A percentile compares a stretch with the other conserved stretches of the same genome.
Conservation (phyloP, 345 rosid genomes). For the Diplotaxis tenuifolia region DNA sequence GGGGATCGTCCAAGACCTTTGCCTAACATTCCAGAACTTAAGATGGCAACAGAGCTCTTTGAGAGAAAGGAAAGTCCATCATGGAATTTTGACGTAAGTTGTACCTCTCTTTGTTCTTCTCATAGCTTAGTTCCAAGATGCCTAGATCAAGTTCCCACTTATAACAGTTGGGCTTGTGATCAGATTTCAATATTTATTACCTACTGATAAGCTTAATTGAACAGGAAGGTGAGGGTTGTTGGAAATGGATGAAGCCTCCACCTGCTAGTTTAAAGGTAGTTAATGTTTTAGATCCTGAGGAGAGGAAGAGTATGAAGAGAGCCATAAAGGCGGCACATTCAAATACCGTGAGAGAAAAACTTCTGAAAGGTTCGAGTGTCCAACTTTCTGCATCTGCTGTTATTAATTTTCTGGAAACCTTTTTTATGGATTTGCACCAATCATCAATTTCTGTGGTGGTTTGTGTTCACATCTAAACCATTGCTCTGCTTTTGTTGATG, state of each 20-base stretch:
- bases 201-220: not conserved
- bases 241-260: slow-evolving; percentile 66
- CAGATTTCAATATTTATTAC: not conserved
- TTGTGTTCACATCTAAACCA: not conserved
- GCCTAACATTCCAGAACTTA: slow-evolving; percentile 52
- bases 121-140: not conserved
- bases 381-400: not conserved
- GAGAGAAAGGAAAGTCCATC: slow-evolving; percentile 59
- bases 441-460: not conserved
- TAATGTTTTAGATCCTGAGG: slow-evolving; percentile 10
- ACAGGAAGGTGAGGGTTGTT: slow-evolving; percentile 50
- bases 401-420: not conserved
- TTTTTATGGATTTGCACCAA: not conserved
- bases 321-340: slow-evolving; percentile 1
- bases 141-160: not conserved
- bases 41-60: slow-evolving; percentile 47
- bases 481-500: not conserved
- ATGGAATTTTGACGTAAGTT: slow-evolving; percentile 74
- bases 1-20: slow-evolving; percentile 73
- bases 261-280: slow-evolving; percentile 45
- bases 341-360: not conserved
- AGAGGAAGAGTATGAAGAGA: slow-evolving; percentile 13
- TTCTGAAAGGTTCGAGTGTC: not conserved
- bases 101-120: slow-evolving; percentile 1
- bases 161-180: not conserved